These are phyloP conservation scores for Allium sativum DNA, from an alignment of 106 monocot species.

Conservation along the genomic window DNA sequence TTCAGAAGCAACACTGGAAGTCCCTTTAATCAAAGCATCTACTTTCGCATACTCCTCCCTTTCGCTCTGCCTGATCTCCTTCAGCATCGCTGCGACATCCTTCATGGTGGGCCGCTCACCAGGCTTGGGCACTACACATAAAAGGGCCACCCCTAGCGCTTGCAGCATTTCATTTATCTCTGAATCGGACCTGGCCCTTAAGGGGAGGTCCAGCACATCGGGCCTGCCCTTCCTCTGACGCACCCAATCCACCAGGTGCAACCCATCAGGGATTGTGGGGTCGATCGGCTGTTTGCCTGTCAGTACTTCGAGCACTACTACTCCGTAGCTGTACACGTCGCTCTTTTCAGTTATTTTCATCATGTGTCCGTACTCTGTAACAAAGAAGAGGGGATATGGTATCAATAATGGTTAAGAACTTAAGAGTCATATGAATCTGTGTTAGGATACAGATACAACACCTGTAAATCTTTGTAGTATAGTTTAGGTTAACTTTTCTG, in stretches of 20 bases:
- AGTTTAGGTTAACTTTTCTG: too few species aligned
- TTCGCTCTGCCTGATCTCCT: slow-evolving; percentile 65
- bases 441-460: too few species aligned
- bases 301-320: slow-evolving; percentile 85
- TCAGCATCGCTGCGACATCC: slow-evolving; percentile 87
- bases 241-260: slow-evolving; percentile 81
- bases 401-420: too few species aligned
- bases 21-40: slow-evolving; percentile 47
- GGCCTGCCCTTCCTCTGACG: slow-evolving; percentile 31
- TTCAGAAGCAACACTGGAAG: too few species aligned
- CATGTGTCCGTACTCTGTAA: slow-evolving; percentile 94
- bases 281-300: slow-evolving; percentile 94
- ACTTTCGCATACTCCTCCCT: slow-evolving; percentile 70
- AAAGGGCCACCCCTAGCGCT: slow-evolving; percentile 69
- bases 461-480: too few species aligned
- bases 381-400: too few species aligned
- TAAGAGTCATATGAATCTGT: too few species aligned
- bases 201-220: slow-evolving; percentile 62
- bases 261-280: slow-evolving; percentile 74
- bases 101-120: slow-evolving; percentile 91
- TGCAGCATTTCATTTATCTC: slow-evolving; percentile 85
- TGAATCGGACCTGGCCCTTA: slow-evolving; percentile 37
- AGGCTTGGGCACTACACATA: slow-evolving; percentile 56
- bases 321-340: slow-evolving; percentile 95
- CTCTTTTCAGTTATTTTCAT: slow-evolving; percentile 98